Evolutionary conservation across 2,329 filamentous ascomycete species (phyloP).

Genomic region (Exophiala sp.): DNA sequence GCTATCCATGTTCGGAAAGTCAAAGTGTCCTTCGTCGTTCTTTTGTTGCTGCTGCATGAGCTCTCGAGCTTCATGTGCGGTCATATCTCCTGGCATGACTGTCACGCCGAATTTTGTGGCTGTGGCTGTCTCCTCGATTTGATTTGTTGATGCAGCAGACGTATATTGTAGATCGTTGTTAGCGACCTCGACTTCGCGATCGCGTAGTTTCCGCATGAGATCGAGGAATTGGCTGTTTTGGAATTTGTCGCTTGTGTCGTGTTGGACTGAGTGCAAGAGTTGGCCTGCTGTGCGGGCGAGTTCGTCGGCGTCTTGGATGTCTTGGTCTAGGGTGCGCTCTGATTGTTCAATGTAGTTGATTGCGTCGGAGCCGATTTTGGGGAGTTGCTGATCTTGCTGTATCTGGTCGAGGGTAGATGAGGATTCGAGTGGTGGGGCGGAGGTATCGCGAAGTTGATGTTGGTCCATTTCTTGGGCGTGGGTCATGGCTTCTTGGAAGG

Average conservation of each 20-base stretch:
- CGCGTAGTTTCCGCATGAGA: conserved; percentile 71
- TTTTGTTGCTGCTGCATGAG: background rate
- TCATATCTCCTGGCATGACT: too few species aligned
- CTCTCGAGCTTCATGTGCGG: too few species aligned
- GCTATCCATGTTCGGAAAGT: too few species aligned
- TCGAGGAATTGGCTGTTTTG: conserved; percentile 71
- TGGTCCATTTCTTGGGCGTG: conserved; percentile 25
- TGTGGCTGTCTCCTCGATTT: conserved; percentile 1
- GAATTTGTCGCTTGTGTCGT: conserved; percentile 71
- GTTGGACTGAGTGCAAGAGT: conserved; percentile 64
- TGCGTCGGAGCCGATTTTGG: conserved; percentile 42
- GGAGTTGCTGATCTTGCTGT: conserved; percentile 14
- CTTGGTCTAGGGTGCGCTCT: conserved; percentile 23
- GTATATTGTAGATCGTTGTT: conserved; percentile 63
- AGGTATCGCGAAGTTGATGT: background rate
- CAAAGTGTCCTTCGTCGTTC: too few species aligned
- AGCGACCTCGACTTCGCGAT: conserved; percentile 68
- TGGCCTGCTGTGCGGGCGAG: conserved; percentile 69
- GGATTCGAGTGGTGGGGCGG: conserved; percentile 10
- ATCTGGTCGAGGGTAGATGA: conserved; percentile 11
- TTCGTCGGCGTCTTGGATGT: conserved; percentile 57
- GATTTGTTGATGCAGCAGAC: conserved; percentile 1
- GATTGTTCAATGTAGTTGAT: conserved; percentile 33
- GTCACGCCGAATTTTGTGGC: background rate
- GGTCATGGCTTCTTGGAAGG: conserved; percentile 25